These are phyloP conservation scores for Coprinellus micaceus DNA, from an alignment of 768 basidiomycete species.

Conservation along the genomic window DNA sequence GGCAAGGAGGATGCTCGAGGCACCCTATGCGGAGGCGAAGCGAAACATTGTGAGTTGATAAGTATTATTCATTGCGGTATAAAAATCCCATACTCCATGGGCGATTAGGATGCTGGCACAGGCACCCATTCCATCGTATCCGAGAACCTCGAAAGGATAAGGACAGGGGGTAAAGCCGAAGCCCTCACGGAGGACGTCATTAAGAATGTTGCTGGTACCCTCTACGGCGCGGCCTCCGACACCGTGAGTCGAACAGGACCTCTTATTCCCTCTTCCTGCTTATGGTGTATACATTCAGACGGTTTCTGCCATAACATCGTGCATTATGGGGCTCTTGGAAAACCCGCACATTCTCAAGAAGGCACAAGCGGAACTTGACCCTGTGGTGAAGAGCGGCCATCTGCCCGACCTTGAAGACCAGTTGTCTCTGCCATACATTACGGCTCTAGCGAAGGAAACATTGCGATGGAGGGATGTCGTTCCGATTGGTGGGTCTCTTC, in stretches of 20 bases:
- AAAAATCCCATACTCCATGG: too few species aligned
- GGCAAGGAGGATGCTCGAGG: constrained; percentile 29
- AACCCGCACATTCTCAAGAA: constrained; percentile 20
- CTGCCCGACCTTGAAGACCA: constrained; percentile 31
- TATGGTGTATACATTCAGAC: constrained; percentile 1
- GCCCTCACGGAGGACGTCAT: constrained; percentile 19
- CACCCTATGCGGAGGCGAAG: constrained; percentile 33
- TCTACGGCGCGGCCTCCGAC: constrained; percentile 23
- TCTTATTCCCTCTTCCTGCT: too few species aligned
- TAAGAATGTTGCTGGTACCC: constrained; percentile 18
- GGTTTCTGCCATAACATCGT: constrained; percentile 10
- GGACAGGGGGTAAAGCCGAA: constrained; percentile 6
- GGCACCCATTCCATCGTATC: constrained; percentile 17
- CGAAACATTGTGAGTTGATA: constrained; percentile 26
- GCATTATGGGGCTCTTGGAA: constrained; percentile 10
- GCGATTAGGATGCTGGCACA: constrained; percentile 14
- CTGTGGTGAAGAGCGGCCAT: constrained; percentile 24
- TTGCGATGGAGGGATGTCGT: constrained; percentile 26
- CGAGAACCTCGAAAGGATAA: constrained; percentile 11
- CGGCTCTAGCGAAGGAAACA: constrained; percentile 27
- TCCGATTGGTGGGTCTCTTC: constrained; percentile 19
- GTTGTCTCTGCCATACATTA: constrained; percentile 26
- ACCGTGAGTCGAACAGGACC: too few species aligned
- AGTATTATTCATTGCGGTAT: too few species aligned
- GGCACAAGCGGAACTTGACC: constrained; percentile 33